Percentiles rank a stretch among this genome's conserved stretches.
These are phyloP conservation scores for Lepidium didymum DNA, from an alignment of 345 rosid species.

Conservation along the genomic window DNA sequence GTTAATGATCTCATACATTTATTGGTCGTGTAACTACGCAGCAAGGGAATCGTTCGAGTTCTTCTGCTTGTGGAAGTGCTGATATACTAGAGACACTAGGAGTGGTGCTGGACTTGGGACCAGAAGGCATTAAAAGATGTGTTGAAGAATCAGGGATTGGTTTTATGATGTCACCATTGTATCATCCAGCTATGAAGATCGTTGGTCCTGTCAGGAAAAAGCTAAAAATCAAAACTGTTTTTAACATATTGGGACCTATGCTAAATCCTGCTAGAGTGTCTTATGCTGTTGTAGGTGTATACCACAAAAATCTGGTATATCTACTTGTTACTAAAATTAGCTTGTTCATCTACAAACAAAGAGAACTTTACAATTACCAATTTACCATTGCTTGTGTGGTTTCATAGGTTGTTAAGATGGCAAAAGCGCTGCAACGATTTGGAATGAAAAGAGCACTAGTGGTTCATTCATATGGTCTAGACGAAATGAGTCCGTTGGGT, in stretches of 20 bases:
- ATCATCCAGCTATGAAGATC: conserved; percentile 91
- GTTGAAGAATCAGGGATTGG: conserved; percentile 83
- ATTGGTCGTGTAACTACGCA: conserved; percentile 19
- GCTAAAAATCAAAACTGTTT: conserved; percentile 77
- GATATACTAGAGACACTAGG: conserved; percentile 88
- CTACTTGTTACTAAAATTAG: neutral
- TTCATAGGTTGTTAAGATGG: conserved; percentile 81
- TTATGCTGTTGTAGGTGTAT: conserved; percentile 91
- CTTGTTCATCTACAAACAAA: neutral
- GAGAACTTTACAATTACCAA: neutral
- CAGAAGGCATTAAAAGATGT: conserved; percentile 69
- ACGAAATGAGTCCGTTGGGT: conserved; percentile 97
- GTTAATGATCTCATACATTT: neutral
- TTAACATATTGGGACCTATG: conserved; percentile 89
- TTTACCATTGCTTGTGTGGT: neutral
- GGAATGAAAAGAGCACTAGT: conserved; percentile 93
- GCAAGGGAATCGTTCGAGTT: conserved; percentile 97
- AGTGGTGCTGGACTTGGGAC: conserved; percentile 64
- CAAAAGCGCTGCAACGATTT: conserved; percentile 76
- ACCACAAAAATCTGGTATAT: conserved; percentile 62
- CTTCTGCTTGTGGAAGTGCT: conserved; percentile 99
- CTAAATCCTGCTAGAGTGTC: conserved; percentile 81
- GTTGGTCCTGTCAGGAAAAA: conserved; percentile 80
- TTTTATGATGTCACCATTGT: conserved; percentile 85
- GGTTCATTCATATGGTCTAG: conserved; percentile 92